Evolutionary conservation across 225 moss, liverwort and hornwort genomes (phyloP).

Genomic region (Bryoerythrophyllum caledonicum): DNA sequence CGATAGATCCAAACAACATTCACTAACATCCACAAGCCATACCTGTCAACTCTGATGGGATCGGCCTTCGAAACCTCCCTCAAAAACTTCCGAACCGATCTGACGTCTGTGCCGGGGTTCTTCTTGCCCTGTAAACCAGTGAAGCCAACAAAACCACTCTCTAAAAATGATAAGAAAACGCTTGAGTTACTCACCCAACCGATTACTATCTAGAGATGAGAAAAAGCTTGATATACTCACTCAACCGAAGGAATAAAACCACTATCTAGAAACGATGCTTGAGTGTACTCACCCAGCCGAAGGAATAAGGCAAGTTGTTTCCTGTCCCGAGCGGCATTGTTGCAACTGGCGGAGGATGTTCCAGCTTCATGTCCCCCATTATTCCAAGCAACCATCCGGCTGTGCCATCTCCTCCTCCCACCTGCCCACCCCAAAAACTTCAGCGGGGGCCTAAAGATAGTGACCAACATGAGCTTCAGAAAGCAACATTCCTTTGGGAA

Average conservation of each 20-base stretch:
- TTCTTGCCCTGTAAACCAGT: conserved; percentile 72
- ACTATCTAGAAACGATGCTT: background rate
- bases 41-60: conserved; percentile 83
- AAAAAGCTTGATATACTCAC: background rate
- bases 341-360: conserved; percentile 74
- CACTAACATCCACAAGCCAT: background rate
- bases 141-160: no score
- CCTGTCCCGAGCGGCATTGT: conserved; percentile 96
- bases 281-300: conserved; percentile 83
- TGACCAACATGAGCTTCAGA: background rate
- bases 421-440: conserved; percentile 44
- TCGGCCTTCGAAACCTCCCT: conserved; percentile 53
- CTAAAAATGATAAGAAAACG: no score
- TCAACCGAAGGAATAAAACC: background rate
- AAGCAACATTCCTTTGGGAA: background rate
- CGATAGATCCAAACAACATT: background rate
- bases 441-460: background rate
- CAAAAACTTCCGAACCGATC: conserved; percentile 56
- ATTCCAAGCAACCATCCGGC: conserved; percentile 89
- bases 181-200: no score
- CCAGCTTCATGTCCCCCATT: conserved; percentile 66
- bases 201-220: background rate
- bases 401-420: conserved; percentile 95
- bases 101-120: conserved; percentile 67
- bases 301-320: conserved; percentile 90